These are phyloP conservation scores for Arthrinium puccinioides DNA, from an alignment of 2,329 filamentous ascomycete genomes.

Conservation along the genomic window DNA sequence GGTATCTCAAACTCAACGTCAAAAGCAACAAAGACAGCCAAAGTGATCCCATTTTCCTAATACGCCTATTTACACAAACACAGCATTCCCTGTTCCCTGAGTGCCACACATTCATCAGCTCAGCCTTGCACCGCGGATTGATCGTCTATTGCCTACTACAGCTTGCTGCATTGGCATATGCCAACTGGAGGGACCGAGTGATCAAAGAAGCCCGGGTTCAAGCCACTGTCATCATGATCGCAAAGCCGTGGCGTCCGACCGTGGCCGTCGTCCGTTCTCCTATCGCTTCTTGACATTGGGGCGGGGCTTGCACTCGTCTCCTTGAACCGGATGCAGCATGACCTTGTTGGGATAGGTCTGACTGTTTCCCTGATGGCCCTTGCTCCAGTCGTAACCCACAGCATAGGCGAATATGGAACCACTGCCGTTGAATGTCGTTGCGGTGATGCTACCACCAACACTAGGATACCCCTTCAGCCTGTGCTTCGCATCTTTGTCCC, in stretches of 20 bases:
- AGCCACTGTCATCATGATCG: too few relatives aligned
- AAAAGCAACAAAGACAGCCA: too few relatives aligned
- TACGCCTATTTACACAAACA: too few relatives aligned
- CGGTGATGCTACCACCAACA: constrained; percentile 79
- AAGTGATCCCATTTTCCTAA: too few relatives aligned
- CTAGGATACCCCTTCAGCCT: constrained; percentile 81
- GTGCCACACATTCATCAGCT: too few relatives aligned
- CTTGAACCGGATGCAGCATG: constrained; percentile 70
- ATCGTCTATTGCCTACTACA: too few relatives aligned
- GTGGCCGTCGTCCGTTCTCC: neutral
- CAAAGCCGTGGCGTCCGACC: neutral
- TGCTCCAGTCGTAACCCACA: constrained; percentile 96
- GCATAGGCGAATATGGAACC: constrained; percentile 84
- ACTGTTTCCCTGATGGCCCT: constrained; percentile 83
- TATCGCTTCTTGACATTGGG: constrained; percentile 46
- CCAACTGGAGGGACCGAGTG: too few relatives aligned
- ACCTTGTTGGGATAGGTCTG: constrained; percentile 70
- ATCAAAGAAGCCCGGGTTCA: too few relatives aligned
- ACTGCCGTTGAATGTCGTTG: constrained; percentile 83
- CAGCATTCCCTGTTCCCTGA: too few relatives aligned
- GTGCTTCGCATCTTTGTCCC: constrained; percentile 90
- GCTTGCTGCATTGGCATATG: too few relatives aligned
- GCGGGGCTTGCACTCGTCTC: constrained; percentile 56
- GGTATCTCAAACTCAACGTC: too few relatives aligned
- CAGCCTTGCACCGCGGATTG: too few relatives aligned